These are phyloP conservation scores for Xylaria venustula DNA, from an alignment of 495 filamentous ascomycete genomes.

Conservation along the genomic window DNA sequence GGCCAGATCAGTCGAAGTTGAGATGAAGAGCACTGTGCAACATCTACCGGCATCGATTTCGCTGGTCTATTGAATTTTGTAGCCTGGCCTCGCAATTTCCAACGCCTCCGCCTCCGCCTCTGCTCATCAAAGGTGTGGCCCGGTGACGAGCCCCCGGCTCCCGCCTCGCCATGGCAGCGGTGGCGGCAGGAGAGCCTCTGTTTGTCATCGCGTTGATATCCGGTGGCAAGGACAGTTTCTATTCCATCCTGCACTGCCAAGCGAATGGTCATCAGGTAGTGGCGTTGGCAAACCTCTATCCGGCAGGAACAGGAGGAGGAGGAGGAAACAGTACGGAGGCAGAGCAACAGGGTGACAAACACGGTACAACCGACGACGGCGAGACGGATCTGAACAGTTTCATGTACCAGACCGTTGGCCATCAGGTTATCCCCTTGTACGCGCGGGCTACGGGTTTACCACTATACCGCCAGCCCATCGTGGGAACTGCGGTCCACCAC, in stretches of 20 bases:
- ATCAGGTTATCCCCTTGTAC: constrained; percentile 83
- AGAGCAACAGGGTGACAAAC: neutral
- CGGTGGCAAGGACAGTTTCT: constrained; percentile 96
- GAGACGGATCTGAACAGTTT: constrained; percentile 85
- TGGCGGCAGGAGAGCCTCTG: constrained; percentile 41
- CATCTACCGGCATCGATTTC: neutral
- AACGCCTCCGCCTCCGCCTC: neutral
- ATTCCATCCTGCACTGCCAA: constrained; percentile 85
- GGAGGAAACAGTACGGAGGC: neutral
- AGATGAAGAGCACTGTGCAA: constrained; percentile 1
- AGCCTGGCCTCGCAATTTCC: constrained; percentile 1
- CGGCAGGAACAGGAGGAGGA: constrained; percentile 32
- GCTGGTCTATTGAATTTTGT: neutral
- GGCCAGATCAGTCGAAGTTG: too few species aligned
- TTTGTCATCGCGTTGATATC: constrained; percentile 92
- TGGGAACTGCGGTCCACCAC: constrained; percentile 63
- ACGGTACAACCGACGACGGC: constrained; percentile 26
- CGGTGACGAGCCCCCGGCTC: neutral
- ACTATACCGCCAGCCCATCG: constrained; percentile 73
- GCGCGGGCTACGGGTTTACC: constrained; percentile 72
- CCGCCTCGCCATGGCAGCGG: constrained; percentile 15
- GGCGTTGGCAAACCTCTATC: constrained; percentile 85
- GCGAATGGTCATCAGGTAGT: constrained; percentile 82
- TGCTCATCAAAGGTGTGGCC: constrained; percentile 20
- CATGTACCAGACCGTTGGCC: constrained; percentile 99